phyloP scores from a whole-genome alignment of 2,329 filamentous ascomycete species.

The Neofusicoccum cordaticola region DNA sequence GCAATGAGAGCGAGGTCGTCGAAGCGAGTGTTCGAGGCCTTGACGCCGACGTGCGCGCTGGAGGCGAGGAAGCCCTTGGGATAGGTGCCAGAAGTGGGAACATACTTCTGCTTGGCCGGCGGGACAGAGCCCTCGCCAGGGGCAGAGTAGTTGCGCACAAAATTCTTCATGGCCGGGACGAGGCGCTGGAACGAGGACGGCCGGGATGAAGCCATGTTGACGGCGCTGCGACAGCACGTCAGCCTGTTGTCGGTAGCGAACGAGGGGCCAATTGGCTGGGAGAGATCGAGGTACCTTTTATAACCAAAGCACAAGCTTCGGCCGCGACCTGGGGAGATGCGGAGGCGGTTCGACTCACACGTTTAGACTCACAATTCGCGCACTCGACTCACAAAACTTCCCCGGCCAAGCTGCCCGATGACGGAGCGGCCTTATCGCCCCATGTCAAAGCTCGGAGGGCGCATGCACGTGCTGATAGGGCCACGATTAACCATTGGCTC shows the following conservation, averaged over 20 bases:
- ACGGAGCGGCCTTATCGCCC: constrained; percentile 14
- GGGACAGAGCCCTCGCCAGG: constrained; percentile 63
- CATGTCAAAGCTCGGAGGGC: background rate
- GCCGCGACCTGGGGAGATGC: background rate
- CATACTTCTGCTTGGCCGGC: constrained; percentile 81
- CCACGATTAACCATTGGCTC: constrained; percentile 6
- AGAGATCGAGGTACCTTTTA: background rate
- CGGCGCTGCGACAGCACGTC: constrained; percentile 1
- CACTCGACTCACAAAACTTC: constrained; percentile 9
- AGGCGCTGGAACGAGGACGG: constrained; percentile 20
- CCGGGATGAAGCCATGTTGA: constrained; percentile 16
- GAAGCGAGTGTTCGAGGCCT: constrained; percentile 85
- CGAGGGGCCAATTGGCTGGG: background rate
- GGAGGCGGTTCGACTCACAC: background rate
- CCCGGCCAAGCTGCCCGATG: background rate
- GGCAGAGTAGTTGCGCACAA: constrained; percentile 56
- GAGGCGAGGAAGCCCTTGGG: constrained; percentile 86
- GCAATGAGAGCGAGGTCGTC: constrained; percentile 87
- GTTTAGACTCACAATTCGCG: constrained; percentile 1
- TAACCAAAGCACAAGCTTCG: constrained; percentile 11
- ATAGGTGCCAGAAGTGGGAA: constrained; percentile 80
- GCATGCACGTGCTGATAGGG: background rate
- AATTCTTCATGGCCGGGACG: constrained; percentile 35
- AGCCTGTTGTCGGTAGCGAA: background rate
- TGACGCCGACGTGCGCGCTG: constrained; percentile 88